These are phyloP conservation scores for Mangifera indica DNA, from an alignment of 345 rosid genomes.

Conservation along the genomic window DNA sequence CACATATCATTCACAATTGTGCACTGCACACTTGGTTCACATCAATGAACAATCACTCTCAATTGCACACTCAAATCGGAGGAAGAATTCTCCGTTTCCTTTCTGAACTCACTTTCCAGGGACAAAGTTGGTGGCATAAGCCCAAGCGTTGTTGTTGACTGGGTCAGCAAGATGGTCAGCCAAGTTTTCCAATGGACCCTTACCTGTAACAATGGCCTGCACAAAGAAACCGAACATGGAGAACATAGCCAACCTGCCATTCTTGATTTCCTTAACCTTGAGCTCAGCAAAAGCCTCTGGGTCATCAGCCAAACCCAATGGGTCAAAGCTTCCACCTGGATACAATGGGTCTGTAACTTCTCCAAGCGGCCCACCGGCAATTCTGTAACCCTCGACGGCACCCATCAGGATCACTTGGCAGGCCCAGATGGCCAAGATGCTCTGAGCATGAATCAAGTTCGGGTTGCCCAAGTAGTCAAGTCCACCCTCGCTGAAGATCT, in stretches of 20 bases:
- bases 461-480: constrained; percentile 87
- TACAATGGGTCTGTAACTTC: constrained; percentile 70
- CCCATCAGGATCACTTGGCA: constrained; percentile 67
- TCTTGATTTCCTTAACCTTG: constrained; percentile 83
- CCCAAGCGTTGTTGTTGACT: constrained; percentile 89
- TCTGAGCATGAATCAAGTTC: constrained; percentile 74
- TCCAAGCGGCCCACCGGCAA: constrained; percentile 69
- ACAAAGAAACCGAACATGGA: constrained; percentile 87
- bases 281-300: constrained; percentile 84
- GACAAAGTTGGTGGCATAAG: constrained; percentile 81
- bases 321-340: constrained; percentile 87
- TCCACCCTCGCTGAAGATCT: constrained; percentile 79
- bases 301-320: constrained; percentile 75
- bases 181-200: constrained; percentile 74
- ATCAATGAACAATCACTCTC: neutral
- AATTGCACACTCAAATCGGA: neutral
- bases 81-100: neutral
- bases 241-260: constrained; percentile 84
- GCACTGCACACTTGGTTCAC: neutral
- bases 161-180: constrained; percentile 86
- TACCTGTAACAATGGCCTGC: constrained; percentile 83
- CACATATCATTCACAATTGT: constrained; percentile 4
- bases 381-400: constrained; percentile 71
- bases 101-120: constrained; percentile 63
- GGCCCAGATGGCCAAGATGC: constrained; percentile 83